Evolutionary conservation across 73 alveolate species (phyloP).

Genomic region (Paramecium sexaurelia): DNA sequence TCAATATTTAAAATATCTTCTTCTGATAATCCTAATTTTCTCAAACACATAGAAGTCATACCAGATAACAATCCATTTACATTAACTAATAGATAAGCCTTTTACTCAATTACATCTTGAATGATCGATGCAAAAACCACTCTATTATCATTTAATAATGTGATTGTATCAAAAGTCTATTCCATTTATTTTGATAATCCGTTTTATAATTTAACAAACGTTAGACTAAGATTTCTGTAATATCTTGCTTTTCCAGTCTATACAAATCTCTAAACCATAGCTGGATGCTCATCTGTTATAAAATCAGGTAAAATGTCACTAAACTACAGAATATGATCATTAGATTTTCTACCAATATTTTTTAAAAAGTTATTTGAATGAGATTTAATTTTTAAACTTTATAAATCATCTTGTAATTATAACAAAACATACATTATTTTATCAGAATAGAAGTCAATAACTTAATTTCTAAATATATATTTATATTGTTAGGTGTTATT

Average conservation of each 20-base stretch:
- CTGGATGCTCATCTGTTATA: conserved; percentile 12
- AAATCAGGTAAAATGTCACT: not conserved
- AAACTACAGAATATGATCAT: not conserved
- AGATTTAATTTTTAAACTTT: not conserved
- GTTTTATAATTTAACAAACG: not conserved
- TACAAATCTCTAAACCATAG: not conserved
- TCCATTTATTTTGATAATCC: not conserved
- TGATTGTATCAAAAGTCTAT: not conserved
- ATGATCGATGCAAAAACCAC: not conserved
- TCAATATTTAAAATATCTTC: not conserved
- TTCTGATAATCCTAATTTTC: not conserved
- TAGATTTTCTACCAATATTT: not conserved
- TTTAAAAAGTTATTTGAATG: not conserved
- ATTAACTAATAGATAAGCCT: not conserved
- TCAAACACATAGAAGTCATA: not conserved
- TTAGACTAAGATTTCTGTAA: not conserved
- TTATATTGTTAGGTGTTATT: not conserved
- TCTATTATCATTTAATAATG: not conserved
- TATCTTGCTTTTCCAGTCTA: not conserved
- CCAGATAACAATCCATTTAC: not conserved
- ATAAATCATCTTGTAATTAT: conserved; percentile 19
- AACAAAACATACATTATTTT: not conserved
- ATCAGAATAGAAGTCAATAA: conserved; percentile 18
- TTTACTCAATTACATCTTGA: not conserved
- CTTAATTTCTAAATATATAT: not conserved